Base-by-base conservation (phyloP, 345 rosid genomes). In the Moringa oleifera region DNA sequence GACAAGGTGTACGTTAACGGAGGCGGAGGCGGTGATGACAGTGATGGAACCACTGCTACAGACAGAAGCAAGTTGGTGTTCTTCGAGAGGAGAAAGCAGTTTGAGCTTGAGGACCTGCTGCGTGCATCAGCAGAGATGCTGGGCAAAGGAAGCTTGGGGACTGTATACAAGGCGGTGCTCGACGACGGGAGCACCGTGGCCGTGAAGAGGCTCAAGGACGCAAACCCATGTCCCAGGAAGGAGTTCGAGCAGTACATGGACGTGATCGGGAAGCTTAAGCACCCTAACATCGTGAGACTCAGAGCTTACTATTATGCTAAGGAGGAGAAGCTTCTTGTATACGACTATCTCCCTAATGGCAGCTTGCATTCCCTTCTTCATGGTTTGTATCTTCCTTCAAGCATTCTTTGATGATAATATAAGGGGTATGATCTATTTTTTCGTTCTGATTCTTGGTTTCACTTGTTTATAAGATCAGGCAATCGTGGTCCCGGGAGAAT, bases 161-260 rank as follows among this genome's bases (percentile, higher is more conserved):
- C 97, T 1, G 96, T 88, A 20, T 93, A 93, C 65, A 93, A 82
- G 66, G 98, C 98, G 21, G 97, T 79, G 74, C 87, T 93, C 0
- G 98, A 90, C 31, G 91, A 83, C 16, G 84, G 96, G 0, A 55
- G 78, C 25, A 73, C 81, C 3, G 98, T 93, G n/a, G 97, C 98
- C 0, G 98, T 93, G 51, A 93, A 93, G 68, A 71, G 98, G 68
- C 71, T 93, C 15, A 93, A 88, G 69, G 98, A 93, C 45, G 96
- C 97, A 3, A 93, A 93, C 45, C 98, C 98, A 6, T 93, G 98
- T 67, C 85, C 79, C 15, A 88, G 96, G 67, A 86, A 76, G 54
- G 97, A 93, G 72, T 90, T 90, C 37, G 98, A 93, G 71, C 92
- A 86, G 81, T 88, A 90, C 18, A 93, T 93, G 98, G 97, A 93